Percentiles rank a stretch among this genome's conserved stretches.
Evolutionary conservation across 768 basidiomycete genomes (phyloP).

Genomic region (Boletus subparvulus): DNA sequence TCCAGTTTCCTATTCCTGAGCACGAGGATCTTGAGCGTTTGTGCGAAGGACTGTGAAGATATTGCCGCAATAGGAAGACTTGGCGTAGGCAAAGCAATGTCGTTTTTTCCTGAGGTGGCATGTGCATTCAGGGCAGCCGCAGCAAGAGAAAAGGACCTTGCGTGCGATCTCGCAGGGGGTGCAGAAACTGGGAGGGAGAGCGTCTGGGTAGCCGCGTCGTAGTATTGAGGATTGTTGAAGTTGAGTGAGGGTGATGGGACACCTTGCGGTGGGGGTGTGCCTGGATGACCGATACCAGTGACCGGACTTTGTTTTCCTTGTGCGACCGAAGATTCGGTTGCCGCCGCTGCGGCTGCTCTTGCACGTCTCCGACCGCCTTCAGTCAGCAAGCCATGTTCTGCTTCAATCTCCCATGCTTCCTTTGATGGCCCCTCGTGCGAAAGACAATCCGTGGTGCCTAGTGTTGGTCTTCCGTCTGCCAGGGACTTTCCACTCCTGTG

Average conservation of each 20-base stretch:
- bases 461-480: slow-evolving; percentile 15
- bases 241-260: slow-evolving; percentile 31
- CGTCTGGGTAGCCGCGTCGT: slow-evolving; percentile 51
- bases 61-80: slow-evolving; percentile 69
- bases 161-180: slow-evolving; percentile 51
- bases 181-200: slow-evolving; percentile 64
- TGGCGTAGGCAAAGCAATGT: slow-evolving; percentile 61
- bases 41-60: slow-evolving; percentile 56
- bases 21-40: slow-evolving; percentile 54
- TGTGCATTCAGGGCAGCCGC: slow-evolving; percentile 20
- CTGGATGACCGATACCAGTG: slow-evolving; percentile 26
- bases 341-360: slow-evolving; percentile 43
- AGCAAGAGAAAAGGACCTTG: slow-evolving; percentile 61
- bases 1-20: slow-evolving; percentile 70
- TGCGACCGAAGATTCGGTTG: slow-evolving; percentile 36
- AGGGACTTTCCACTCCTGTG: slow-evolving; percentile 37
- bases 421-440: slow-evolving; percentile 42
- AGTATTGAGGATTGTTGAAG: slow-evolving; percentile 58
- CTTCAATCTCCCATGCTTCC: slow-evolving; percentile 80
- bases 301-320: slow-evolving; percentile 18
- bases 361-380: slow-evolving; percentile 72
- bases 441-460: background rate
- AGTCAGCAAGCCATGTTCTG: slow-evolving; percentile 70
- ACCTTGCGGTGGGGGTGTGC: slow-evolving; percentile 24
- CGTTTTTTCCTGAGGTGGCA: slow-evolving; percentile 25